phyloP scores from a whole-genome alignment of 2,329 filamentous ascomycete genomes.

The Cyanodermella asteris region DNA sequence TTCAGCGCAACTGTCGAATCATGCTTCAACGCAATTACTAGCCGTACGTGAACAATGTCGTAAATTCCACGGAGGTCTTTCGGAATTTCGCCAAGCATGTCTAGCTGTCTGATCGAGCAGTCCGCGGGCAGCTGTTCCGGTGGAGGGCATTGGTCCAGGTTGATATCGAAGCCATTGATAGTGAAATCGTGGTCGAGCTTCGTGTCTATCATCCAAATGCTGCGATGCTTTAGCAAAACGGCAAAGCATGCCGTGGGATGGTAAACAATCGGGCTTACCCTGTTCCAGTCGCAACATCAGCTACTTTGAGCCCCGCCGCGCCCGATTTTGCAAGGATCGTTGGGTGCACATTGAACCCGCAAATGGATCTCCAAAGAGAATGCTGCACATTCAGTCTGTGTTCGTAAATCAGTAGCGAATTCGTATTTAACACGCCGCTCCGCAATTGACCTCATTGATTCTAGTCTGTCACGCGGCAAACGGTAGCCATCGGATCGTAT shows the following conservation, averaged over 20 bases:
- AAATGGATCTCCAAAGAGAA: constrained; percentile 11
- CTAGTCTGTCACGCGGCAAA: no score
- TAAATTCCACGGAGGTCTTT: not conserved
- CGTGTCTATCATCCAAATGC: constrained; percentile 5
- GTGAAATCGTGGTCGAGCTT: not conserved
- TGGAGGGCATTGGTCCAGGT: not conserved
- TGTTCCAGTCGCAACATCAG: constrained; percentile 5
- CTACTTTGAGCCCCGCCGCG: constrained; percentile 1
- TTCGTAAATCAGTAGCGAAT: no score
- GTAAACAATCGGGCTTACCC: no score
- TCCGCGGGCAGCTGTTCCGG: not conserved
- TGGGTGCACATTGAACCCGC: constrained; percentile 12
- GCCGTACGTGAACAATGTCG: not conserved
- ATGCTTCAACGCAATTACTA: no score
- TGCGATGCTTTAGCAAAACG: no score
- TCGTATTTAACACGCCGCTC: no score
- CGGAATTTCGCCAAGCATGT: not conserved
- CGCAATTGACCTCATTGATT: no score
- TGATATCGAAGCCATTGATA: constrained; percentile 5
- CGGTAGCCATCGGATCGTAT: no score
- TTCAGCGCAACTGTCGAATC: no score
- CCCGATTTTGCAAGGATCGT: constrained; percentile 6
- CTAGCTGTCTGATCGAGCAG: not conserved
- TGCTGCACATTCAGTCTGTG: constrained; percentile 15
- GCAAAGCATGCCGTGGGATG: no score